Evolutionary conservation across 768 basidiomycete species (phyloP), one percentile per base, ranked within the genome.

Genomic region (Chalciporus piperatus): DNA sequence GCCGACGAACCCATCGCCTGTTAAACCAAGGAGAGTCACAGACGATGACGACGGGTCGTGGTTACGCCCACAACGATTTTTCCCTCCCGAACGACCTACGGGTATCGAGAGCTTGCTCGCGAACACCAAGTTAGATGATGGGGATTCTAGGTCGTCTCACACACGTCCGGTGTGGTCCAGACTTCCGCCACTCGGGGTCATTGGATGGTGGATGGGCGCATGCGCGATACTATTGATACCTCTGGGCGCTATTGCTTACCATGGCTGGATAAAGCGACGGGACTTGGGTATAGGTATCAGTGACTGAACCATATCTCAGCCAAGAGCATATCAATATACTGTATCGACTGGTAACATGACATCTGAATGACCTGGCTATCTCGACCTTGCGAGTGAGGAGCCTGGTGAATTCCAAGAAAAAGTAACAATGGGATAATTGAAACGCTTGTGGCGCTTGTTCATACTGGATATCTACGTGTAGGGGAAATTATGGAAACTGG

Each of bases 41-140:
- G 55, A 62, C 35, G 61, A 69, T 27, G 55, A 76, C 17, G 75
- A 78, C 47, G 73, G 72, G 8, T 66, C 71, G 22, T 84, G 78
- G 81, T 59, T 91, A 45, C 79, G 82, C 5, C 87, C 84, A 4
- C 88, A 89, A 58, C 76, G 78, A 13, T 91, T 89, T 63, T 91
- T 89, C 57, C 79, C 86, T 14, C 88, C 87, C 0, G 87, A 89
- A 63, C 78, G 81, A 54, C 85, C 87, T 1, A 91, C 88, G 1
- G 88, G 88, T 13, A 74, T 91, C 8, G 88, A 91, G 66, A 74
- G 76, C 33, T 68, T 91, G 14, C 84, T 90, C 54, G 82, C 83
- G 50, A 74, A 72, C 54, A 82, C 86, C 11, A 76, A 74, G 45
- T 69, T 86, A 8, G 82, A 85, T 47, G 82, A 83, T 46, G 55